These are phyloP conservation scores for Monotropa hypopitys DNA, from an alignment of 179 eudicot genomes.

Conservation along the genomic window DNA sequence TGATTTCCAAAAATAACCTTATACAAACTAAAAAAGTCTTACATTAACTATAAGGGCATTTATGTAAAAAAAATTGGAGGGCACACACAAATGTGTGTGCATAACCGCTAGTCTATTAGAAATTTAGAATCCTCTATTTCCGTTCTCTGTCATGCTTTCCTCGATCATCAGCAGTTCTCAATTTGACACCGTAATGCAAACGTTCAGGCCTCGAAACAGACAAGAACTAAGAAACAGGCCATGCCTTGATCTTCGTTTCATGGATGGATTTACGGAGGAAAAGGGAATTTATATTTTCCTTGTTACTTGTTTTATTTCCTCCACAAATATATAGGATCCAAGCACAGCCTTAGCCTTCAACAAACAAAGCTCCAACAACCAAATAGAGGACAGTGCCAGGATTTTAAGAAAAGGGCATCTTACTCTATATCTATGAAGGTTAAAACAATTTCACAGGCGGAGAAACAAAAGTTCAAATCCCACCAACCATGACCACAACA, in stretches of 20 bases:
- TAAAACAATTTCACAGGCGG: background rate
- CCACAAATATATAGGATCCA: background rate
- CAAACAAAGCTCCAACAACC: background rate
- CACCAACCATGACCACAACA: background rate
- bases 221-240: background rate
- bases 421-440: background rate
- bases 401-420: background rate
- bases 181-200: background rate
- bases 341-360: background rate
- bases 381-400: background rate
- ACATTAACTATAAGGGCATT: too few relatives aligned
- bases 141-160: background rate
- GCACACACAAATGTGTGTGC: too few relatives aligned
- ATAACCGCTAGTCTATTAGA: too few relatives aligned
- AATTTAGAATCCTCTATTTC: background rate
- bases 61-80: too few relatives aligned
- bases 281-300: background rate
- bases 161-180: background rate
- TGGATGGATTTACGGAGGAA: background rate
- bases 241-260: background rate
- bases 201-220: background rate
- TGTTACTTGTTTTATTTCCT: too few relatives aligned
- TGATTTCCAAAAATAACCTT: too few relatives aligned
- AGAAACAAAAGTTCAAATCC: background rate
- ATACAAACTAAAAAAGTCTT: too few relatives aligned